Evolutionary conservation across 495 filamentous ascomycete species (phyloP), one percentile per base, ranked within the genome.

Genomic region (Delitschia confertaspora): DNA sequence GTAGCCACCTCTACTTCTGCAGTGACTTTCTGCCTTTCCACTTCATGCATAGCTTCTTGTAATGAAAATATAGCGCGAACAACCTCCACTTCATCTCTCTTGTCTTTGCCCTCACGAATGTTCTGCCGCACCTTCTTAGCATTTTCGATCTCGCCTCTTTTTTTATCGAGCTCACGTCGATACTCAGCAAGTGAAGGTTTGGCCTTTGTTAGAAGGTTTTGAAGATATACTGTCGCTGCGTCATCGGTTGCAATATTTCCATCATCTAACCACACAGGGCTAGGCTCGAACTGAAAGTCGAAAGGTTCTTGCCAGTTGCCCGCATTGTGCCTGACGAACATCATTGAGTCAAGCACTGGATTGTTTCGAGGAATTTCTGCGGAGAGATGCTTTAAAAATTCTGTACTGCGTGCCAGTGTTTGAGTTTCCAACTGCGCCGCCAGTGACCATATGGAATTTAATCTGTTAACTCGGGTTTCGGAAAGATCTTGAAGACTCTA

Each of bases 251-350:
- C 69, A 69, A 99, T 88, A 11, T 71, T 60, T 37, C 79, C 82
- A 53, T 95, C 89, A 53, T 99, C 91, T 57, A 94, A 85, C 93
- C 93, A 99, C 36, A 99, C 80, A 4, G 88, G 88, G 60, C 88
- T 95, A 0, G 91, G 85, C 63, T 99, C 93, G 54, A 99, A 99
- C 10, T 64, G 68, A 57, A 93, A 76, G 64, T 93, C 79, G 5
- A 69, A 47, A 1, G 93, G 93, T 58, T 96, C 93, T 49, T 83
- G 78, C 65, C 80, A 87, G 45, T 72, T 66, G 27, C 73, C 75
- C 48, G 80, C 77, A 53, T 99, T 99, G 63, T 99, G 91, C 41
- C 81, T 78, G 26, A 88, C 76, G 64, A 93, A 99, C 93, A 99
- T 99, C 69, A 89, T 83, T 20, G 87, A 93, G 60, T 99, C 93